Evolutionary conservation across 208 protist species (phyloP), one percentile per base, ranked within the genome.

Genomic region (Acanthamoeba castellanii): DNA sequence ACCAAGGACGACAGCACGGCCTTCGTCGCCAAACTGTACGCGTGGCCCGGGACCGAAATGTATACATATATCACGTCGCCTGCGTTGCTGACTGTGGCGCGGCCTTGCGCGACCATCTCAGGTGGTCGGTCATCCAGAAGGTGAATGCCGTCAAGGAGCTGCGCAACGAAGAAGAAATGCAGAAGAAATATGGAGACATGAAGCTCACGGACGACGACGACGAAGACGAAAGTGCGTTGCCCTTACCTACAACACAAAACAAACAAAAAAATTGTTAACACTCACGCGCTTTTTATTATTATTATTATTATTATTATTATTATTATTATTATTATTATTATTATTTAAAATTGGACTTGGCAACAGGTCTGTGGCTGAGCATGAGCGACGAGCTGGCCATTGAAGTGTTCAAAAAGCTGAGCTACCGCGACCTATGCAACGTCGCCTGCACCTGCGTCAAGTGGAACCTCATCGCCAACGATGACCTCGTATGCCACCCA

Each of bases 1-100:
- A 87, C 78, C 8, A 87, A 87, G 47, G 78, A 87, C 16, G 78
- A 87, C 42, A 87, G 78, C 78, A 87, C 78, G 11, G 42, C 78
- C 25, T 87, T 87, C 32, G 52, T 87, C 25, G 47, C 47, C 42
- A 87, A 87, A 59, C 45, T 87, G 78, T 87, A 61, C 42, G 22
- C 27, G 18, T 50, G 11, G n/a, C 34, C 13, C 9, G 9, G 20
- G 8, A 84, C 9, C 8, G 25, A n/a, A 57, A 57, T 20, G 16
- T 57, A 16, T n/a, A n/a, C n/a, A n/a, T n/a, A n/a, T n/a, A n/a
- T n/a, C n/a, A n/a, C n/a, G 61, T 8, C 16, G 27, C 45, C 9
- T 32, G 13, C 9, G 14, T 8, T 45, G 7, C 32, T 45, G 27
- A 34, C 64, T 20, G 25, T 70, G n/a, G 9, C 64, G n/a, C 64